Percentiles rank a stretch among this genome's conserved stretches.
Conservation (phyloP, 257 asterid species). For the Plantago elongata region DNA sequence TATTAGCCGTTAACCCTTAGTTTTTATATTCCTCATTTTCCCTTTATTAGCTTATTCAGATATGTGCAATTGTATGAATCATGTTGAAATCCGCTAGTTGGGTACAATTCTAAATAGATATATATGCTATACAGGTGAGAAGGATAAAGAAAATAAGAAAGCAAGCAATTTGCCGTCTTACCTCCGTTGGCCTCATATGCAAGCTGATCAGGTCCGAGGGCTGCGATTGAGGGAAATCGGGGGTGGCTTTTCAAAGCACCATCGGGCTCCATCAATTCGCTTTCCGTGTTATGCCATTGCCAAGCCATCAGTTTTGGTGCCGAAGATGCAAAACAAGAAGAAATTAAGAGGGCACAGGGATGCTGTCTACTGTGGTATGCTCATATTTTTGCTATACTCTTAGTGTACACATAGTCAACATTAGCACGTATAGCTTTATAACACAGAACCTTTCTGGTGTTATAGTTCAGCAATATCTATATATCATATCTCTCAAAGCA, state of each 20-base stretch:
- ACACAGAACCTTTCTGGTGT: too few species aligned
- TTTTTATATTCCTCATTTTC: too few species aligned
- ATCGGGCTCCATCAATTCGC: conserved; percentile 90
- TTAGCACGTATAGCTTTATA: too few species aligned
- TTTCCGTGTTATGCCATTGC: conserved; percentile 92
- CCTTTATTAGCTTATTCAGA: background rate
- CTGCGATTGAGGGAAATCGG: conserved; percentile 92
- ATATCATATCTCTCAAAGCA: too few species aligned
- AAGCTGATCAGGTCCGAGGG: conserved; percentile 91
- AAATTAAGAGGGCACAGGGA: conserved; percentile 86
- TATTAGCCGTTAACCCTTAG: too few species aligned
- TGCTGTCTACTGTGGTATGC: conserved; percentile 96
- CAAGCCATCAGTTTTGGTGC: conserved; percentile 95
- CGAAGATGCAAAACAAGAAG: conserved; percentile 85
- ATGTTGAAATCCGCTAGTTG: conserved; percentile 10
- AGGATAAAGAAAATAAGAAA: conserved; percentile 47
- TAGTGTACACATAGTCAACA: too few species aligned
- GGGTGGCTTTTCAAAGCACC: conserved; percentile 94
- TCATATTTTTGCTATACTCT: conserved; percentile 9
- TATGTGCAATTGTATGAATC: background rate
- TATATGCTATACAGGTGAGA: conserved; percentile 53
- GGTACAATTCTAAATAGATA: conserved; percentile 9
- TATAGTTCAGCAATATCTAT: too few species aligned
- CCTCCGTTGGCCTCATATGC: conserved; percentile 97
- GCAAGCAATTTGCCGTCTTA: conserved; percentile 47